Percentiles rank a stretch among this genome's conserved stretches.
Conservation (phyloP, 2,329 filamentous ascomycete species). For the Fusarium sp. region DNA sequence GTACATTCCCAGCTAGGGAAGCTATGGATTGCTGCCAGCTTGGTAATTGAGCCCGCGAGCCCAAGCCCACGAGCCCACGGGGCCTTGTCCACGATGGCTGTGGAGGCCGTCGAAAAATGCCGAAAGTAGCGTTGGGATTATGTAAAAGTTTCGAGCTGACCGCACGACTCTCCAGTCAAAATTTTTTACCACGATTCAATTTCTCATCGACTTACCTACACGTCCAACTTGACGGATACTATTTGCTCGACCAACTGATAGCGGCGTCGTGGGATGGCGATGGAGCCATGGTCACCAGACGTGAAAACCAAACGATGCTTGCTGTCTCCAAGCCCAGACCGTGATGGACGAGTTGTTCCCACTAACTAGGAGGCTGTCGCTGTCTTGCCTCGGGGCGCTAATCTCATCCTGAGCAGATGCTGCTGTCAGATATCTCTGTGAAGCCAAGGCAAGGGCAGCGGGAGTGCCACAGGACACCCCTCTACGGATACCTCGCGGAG, state of each 20-base stretch:
- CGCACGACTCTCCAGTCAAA: constrained; percentile 51
- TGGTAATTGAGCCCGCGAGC: constrained; percentile 15
- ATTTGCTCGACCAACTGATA: constrained; percentile 45
- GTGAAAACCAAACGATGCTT: constrained; percentile 31
- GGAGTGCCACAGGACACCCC: constrained; percentile 2
- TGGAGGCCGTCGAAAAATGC: constrained; percentile 43
- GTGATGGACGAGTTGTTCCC: constrained; percentile 21
- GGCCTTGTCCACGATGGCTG: constrained; percentile 39
- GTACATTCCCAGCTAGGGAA: neutral
- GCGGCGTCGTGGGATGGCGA: constrained; percentile 41
- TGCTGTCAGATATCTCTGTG: constrained; percentile 15
- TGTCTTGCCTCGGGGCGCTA: constrained; percentile 19
- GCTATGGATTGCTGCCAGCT: constrained; percentile 17
- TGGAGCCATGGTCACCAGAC: constrained; percentile 44
- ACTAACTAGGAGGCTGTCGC: constrained; percentile 2
- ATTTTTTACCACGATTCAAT: constrained; percentile 49
- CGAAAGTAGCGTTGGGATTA: constrained; percentile 50
- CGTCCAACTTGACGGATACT: constrained; percentile 30
- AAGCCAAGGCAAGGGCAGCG: constrained; percentile 6
- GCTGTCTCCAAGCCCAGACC: constrained; percentile 4
- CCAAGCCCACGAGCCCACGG: constrained; percentile 12
- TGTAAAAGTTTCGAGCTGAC: constrained; percentile 50
- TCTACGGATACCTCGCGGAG: neutral
- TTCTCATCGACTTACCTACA: constrained; percentile 48
- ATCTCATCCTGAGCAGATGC: constrained; percentile 5